A percentile compares a stretch with the other conserved stretches of the same genome.
phyloP scores from a whole-genome alignment of 768 basidiomycete species.

The Coprinopsis cinerea region DNA sequence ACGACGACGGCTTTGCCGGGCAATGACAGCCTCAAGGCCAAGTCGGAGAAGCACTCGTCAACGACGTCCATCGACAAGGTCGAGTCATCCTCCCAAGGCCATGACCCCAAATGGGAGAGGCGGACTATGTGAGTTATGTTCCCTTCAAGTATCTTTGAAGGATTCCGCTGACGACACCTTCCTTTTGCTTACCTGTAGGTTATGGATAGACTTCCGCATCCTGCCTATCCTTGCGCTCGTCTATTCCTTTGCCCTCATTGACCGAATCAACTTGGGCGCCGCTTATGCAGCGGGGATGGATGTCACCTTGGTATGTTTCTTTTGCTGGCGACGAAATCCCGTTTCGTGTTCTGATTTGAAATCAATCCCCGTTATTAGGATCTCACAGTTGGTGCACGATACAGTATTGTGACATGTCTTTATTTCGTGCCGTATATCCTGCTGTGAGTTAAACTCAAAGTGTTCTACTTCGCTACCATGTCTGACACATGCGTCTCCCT shows the following conservation, averaged over 20 bases:
- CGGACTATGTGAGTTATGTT: slow-evolving; percentile 27
- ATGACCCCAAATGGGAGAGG: slow-evolving; percentile 23
- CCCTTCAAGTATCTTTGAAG: neutral
- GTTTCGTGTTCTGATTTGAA: neutral
- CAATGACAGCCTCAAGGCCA: no score
- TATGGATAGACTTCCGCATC: slow-evolving; percentile 36
- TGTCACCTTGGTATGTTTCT: slow-evolving; percentile 25
- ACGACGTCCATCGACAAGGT: slow-evolving; percentile 9
- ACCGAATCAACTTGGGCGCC: slow-evolving; percentile 37
- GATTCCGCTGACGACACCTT: neutral
- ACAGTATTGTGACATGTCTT: slow-evolving; percentile 35
- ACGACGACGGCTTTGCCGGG: no score
- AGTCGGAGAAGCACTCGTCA: slow-evolving; percentile 6
- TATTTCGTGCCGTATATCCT: slow-evolving; percentile 42
- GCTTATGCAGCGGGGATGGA: slow-evolving; percentile 42
- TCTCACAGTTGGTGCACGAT: slow-evolving; percentile 29
- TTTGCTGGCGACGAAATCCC: no score
- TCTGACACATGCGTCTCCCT: slow-evolving; percentile 6
- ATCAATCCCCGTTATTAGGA: slow-evolving; percentile 17
- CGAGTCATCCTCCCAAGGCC: slow-evolving; percentile 1
- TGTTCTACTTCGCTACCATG: neutral
- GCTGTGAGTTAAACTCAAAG: slow-evolving; percentile 23
- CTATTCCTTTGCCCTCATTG: slow-evolving; percentile 39
- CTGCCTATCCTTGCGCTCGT: slow-evolving; percentile 35
- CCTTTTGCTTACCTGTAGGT: slow-evolving; percentile 27